Conservation (phyloP, 192 early-diverging fungal species). For the Coemansia reversa region DNA sequence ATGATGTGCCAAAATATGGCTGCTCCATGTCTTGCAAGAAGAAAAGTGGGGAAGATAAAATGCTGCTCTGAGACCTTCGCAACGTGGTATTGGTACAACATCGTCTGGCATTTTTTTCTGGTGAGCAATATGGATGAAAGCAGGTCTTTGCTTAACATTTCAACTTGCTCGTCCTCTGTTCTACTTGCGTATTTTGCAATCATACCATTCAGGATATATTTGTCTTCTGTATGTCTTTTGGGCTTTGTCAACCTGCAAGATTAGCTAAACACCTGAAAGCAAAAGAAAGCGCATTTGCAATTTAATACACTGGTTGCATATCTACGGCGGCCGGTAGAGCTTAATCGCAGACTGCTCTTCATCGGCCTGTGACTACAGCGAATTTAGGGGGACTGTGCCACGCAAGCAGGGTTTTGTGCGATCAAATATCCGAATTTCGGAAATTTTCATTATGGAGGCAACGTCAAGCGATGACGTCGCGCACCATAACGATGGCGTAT, state of each 20-base stretch:
- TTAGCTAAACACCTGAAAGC: neutral
- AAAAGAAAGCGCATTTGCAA: neutral
- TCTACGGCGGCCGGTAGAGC: neutral
- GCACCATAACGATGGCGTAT: slow-evolving; percentile 51
- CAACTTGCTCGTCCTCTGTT: neutral
- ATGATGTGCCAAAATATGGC: neutral
- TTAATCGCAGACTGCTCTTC: neutral
- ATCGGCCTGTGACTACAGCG: neutral
- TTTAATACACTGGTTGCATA: neutral
- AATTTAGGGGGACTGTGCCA: neutral
- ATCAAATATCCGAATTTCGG: neutral
- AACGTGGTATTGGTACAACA: neutral
- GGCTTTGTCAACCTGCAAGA: neutral
- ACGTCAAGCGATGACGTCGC: slow-evolving; percentile 45
- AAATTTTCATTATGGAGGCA: slow-evolving; percentile 28
- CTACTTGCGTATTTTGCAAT: neutral
- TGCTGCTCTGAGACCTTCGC: neutral
- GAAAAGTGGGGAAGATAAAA: neutral
- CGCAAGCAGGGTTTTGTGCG: neutral
- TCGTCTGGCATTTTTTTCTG: neutral
- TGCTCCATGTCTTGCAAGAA: neutral
- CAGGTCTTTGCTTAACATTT: neutral
- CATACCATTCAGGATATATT: neutral
- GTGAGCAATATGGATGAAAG: neutral
- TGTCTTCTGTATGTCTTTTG: neutral